phyloP scores from a whole-genome alignment of 164 flowering plant genomes.

The Chloranthus sessilifolius region DNA sequence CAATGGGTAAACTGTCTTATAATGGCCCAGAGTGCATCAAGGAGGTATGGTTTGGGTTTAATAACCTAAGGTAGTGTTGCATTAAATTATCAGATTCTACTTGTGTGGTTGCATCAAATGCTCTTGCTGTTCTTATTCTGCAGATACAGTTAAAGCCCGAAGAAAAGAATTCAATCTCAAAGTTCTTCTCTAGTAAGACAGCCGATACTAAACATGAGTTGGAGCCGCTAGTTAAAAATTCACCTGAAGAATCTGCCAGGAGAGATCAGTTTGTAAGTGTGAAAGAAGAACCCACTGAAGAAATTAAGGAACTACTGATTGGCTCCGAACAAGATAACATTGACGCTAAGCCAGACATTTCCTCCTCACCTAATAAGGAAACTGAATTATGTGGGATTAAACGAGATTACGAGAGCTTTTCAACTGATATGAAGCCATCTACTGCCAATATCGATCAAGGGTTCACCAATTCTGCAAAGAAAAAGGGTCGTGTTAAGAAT shows the following conservation, averaged over 20 bases:
- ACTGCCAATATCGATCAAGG: constrained; percentile 8
- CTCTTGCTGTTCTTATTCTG: constrained; percentile 1
- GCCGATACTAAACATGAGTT: constrained; percentile 17
- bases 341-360: constrained; percentile 11
- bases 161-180: constrained; percentile 47
- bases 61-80: too few relatives aligned
- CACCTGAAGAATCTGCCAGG: constrained; percentile 12
- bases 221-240: constrained; percentile 11
- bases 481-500: constrained; percentile 28
- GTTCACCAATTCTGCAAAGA: constrained; percentile 23
- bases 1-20: constrained; percentile 76
- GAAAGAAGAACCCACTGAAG: constrained; percentile 32
- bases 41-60: constrained; percentile 56
- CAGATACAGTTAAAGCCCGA: constrained; percentile 53
- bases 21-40: constrained; percentile 84
- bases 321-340: constrained; percentile 9
- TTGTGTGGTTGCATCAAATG: neutral
- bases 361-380: constrained; percentile 6
- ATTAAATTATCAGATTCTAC: too few relatives aligned
- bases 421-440: constrained; percentile 19
- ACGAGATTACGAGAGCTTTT: constrained; percentile 32
- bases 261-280: constrained; percentile 4
- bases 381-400: constrained; percentile 23
- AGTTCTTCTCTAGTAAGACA: constrained; percentile 50
- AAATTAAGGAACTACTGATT: constrained; percentile 3